These are phyloP conservation scores for Penicillium hordei DNA, from an alignment of 2,329 filamentous ascomycete species.

Conservation along the genomic window DNA sequence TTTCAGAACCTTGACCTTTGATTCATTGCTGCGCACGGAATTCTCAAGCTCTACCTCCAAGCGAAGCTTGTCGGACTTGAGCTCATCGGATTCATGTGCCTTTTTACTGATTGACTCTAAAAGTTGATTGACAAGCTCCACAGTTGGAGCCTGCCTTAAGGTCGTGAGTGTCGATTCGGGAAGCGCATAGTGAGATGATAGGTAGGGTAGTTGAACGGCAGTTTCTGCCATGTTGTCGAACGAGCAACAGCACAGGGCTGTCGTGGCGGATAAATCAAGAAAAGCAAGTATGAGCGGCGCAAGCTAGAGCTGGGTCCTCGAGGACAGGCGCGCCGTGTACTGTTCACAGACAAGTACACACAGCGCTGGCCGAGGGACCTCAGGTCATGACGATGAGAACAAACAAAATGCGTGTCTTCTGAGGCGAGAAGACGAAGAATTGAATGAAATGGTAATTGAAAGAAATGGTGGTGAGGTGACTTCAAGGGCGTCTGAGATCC, in stretches of 20 bases:
- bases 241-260: slow-evolving; percentile 19
- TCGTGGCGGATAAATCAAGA: slow-evolving; percentile 3
- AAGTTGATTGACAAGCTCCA: slow-evolving; percentile 73
- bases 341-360: slow-evolving; percentile 25
- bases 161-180: slow-evolving; percentile 57
- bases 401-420: slow-evolving; percentile 5
- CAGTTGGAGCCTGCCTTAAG: slow-evolving; percentile 62
- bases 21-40: slow-evolving; percentile 78
- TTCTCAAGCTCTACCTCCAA: slow-evolving; percentile 92
- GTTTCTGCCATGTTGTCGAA: slow-evolving; percentile 53
- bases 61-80: slow-evolving; percentile 84
- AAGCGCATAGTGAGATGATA: slow-evolving; percentile 59
- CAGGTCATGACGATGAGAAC: slow-evolving; percentile 22
- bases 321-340: slow-evolving; percentile 19
- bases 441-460: slow-evolving; percentile 11
- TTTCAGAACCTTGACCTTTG: slow-evolving; percentile 78
- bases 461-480: slow-evolving; percentile 6
- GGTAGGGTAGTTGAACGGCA: slow-evolving; percentile 58
- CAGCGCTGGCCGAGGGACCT: slow-evolving; percentile 16
- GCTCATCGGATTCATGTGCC: slow-evolving; percentile 75
- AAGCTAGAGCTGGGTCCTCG: slow-evolving; percentile 12
- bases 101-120: slow-evolving; percentile 74
- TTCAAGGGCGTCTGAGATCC: slow-evolving; percentile 14
- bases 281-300: slow-evolving; percentile 8
- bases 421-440: neutral